Evolutionary conservation across 2,329 filamentous ascomycete genomes (phyloP).

Genomic region (Colletotrichum trifolii): DNA sequence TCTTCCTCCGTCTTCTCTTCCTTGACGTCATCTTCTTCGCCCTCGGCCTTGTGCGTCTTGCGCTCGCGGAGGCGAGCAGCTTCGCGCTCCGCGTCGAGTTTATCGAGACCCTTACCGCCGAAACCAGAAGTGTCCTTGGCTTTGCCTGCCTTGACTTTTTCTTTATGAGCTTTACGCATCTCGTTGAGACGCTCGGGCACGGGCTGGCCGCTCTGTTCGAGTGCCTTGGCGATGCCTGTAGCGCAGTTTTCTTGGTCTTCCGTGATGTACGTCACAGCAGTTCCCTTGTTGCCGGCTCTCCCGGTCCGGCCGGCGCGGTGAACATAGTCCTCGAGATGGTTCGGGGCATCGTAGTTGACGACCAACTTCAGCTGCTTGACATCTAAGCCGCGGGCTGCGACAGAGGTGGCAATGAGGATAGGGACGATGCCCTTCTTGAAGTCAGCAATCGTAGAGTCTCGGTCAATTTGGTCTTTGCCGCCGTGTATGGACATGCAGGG

Average conservation of each 20-base stretch:
- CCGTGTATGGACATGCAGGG: constrained; percentile 94
- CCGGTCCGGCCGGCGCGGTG: constrained; percentile 94
- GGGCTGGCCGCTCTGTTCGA: constrained; percentile 90
- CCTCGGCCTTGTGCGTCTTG: constrained; percentile 89
- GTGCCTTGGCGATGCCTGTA: constrained; percentile 86
- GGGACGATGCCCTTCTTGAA: constrained; percentile 93
- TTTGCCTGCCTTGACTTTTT: constrained; percentile 93
- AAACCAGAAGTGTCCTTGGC: constrained; percentile 92
- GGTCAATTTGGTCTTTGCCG: constrained; percentile 92
- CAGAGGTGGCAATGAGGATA: constrained; percentile 92
- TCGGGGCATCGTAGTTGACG: constrained; percentile 94
- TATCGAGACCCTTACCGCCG: constrained; percentile 92
- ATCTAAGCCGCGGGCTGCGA: constrained; percentile 93
- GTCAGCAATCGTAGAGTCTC: constrained; percentile 90
- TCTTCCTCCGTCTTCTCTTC: constrained; percentile 79
- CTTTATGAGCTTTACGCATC: constrained; percentile 79
- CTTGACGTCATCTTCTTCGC: constrained; percentile 83
- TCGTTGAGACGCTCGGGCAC: constrained; percentile 77
- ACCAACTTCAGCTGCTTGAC: constrained; percentile 97
- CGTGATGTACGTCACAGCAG: constrained; percentile 93
- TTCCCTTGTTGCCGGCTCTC: constrained; percentile 92
- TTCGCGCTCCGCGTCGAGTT: constrained; percentile 90
- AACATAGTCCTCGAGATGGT: constrained; percentile 96
- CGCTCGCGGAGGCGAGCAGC: constrained; percentile 87
- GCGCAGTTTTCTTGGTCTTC: constrained; percentile 93